Conservation (phyloP, 1,284 basidiomycete species). For the Boletus mariae region DNA sequence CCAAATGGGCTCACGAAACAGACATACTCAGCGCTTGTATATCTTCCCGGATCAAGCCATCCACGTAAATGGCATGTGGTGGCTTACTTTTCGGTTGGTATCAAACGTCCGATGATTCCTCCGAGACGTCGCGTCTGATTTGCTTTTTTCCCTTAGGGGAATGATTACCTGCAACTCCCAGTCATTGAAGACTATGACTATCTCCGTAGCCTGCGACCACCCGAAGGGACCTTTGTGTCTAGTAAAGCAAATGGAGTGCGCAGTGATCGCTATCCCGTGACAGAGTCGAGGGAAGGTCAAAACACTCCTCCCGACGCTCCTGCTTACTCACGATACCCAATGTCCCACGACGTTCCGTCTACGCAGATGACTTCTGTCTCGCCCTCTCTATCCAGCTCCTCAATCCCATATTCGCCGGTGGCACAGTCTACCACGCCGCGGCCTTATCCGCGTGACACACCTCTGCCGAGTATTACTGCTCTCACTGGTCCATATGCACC, state of each 20-base stretch:
- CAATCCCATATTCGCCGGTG: conserved; percentile 25
- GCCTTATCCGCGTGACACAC: conserved; percentile 10
- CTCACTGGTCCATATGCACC: conserved; percentile 20
- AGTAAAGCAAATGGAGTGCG: conserved; percentile 51
- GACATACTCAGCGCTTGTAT: conserved; percentile 71
- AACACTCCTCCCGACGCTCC: conserved; percentile 4
- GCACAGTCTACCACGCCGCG: conserved; percentile 14
- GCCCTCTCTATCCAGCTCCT: conserved; percentile 34
- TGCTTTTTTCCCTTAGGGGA: conserved; percentile 42
- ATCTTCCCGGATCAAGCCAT: conserved; percentile 51
- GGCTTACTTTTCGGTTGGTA: conserved; percentile 70
- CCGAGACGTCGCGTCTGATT: conserved; percentile 13
- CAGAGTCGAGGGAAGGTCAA: conserved; percentile 22
- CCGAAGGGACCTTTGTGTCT: conserved; percentile 61
- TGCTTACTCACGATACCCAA: conserved; percentile 12
- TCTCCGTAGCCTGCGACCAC: conserved; percentile 58
- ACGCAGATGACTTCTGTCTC: conserved; percentile 39
- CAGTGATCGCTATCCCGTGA: conserved; percentile 39
- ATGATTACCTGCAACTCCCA: conserved; percentile 62
- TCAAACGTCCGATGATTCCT: conserved; percentile 7
- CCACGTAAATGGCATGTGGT: conserved; percentile 76
- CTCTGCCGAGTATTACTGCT: conserved; percentile 26
- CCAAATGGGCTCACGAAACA: conserved; percentile 75
- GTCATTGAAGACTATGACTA: conserved; percentile 68
- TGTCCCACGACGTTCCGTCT: conserved; percentile 32